Base-by-base conservation (phyloP, 176 grass and related monocot species). In the Lolium rigidum region DNA sequence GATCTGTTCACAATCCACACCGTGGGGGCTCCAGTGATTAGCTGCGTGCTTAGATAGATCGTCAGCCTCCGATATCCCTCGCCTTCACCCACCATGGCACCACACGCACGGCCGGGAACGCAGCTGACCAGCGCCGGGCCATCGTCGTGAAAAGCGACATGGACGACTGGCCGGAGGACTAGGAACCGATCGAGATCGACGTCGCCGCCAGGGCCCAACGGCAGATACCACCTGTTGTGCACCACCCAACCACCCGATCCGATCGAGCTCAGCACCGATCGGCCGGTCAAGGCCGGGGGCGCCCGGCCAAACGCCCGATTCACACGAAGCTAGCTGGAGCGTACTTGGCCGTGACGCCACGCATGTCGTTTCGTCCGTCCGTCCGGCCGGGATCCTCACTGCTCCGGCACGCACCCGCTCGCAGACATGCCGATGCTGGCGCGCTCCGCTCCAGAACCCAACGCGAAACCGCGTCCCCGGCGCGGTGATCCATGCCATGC, bases 1-100 rank as follows among this genome's bases (percentile, higher is more conserved):
- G 10, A 4, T 6, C 7, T 4, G 80, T 90, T 90, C 84, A 87
- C 80, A 87, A 79, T 3, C 72, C 64, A 69, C 64, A 69, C 60
- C 18, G 54, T 63, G 20, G 61, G 51, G 76, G 70, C 62, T 71
- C 78, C 14, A 62, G 70, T 86, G 78, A 86, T 82, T 54, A 44
- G n/a, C 41, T 55, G 4, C 76, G 38, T 22, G 50, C 62, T 46
- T 76, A 85, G 49, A 51, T 81, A 35, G 31, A 35, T 3, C 31
- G 31, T 28, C 9, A 86, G 13, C 3, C 31, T 35, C 31, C 31
- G 31, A 35, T 35, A 35, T 35, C 31, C 31, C 31, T 35, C 41
- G 7, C 41, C 7, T 43, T 43, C 17, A 17, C 59, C 50, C 49
- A 38, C 44, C 60, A 49, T 5, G 77, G 31, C 31, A 35, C 31